These are phyloP conservation scores for Solanum aculeatissimum DNA, from an alignment of 305 asterid species.

Conservation along the genomic window DNA sequence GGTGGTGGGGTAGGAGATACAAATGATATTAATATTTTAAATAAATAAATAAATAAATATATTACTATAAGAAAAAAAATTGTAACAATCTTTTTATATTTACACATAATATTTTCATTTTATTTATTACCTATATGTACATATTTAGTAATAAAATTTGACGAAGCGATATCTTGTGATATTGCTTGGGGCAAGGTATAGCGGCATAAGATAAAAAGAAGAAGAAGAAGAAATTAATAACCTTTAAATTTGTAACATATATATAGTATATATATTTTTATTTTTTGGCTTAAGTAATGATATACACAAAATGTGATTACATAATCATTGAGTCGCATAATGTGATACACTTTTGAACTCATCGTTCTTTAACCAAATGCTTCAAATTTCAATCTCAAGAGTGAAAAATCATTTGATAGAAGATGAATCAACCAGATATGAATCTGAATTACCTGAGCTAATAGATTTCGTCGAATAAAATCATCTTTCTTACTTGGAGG, in stretches of 20 bases:
- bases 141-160: background rate
- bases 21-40: background rate
- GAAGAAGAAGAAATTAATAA: no score
- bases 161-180: background rate
- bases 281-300: background rate
- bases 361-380: background rate
- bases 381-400: background rate
- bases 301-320: background rate
- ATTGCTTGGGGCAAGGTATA: background rate
- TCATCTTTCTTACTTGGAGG: background rate
- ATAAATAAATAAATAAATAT: background rate
- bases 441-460: background rate
- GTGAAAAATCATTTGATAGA: background rate
- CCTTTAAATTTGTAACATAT: background rate
- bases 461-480: background rate
- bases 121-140: background rate
- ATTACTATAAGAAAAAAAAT: background rate
- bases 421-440: background rate
- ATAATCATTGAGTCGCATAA: background rate
- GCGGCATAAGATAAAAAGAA: background rate
- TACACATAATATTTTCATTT: background rate
- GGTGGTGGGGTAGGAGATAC: background rate
- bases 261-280: background rate
- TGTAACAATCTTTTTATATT: background rate
- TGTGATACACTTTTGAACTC: background rate